Evolutionary conservation across 495 filamentous ascomycete genomes (phyloP).

Genomic region (Annulohypoxylon maeteangense): DNA sequence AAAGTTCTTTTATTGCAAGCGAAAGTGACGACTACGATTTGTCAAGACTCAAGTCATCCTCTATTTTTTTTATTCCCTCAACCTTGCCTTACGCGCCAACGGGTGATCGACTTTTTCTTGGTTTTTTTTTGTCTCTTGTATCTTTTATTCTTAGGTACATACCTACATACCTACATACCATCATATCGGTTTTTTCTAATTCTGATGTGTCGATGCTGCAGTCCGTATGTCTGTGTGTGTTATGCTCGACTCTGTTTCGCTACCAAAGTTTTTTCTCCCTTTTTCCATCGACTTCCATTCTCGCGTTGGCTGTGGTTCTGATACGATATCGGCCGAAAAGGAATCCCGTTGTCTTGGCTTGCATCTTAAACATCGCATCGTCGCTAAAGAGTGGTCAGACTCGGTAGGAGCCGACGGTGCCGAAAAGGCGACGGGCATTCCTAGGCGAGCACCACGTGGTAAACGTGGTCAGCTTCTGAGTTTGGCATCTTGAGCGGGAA

Average conservation of each 20-base stretch:
- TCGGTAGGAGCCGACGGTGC: constrained; percentile 43
- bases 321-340: constrained; percentile 46
- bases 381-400: constrained; percentile 42
- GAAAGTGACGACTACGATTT: constrained; percentile 35
- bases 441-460: constrained; percentile 44
- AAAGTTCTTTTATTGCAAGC: constrained; percentile 29
- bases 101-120: constrained; percentile 37
- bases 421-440: constrained; percentile 28
- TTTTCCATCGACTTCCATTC: constrained; percentile 41
- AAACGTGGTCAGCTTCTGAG: constrained; percentile 43
- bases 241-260: constrained; percentile 17
- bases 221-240: background rate
- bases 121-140: background rate
- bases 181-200: background rate
- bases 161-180: background rate
- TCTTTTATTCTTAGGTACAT: background rate
- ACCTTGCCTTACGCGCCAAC: constrained; percentile 19
- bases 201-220: background rate
- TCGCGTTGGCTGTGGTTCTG: constrained; percentile 22
- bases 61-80: constrained; percentile 28
- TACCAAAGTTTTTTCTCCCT: constrained; percentile 38
- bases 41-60: constrained; percentile 9
- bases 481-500: constrained; percentile 36
- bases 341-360: constrained; percentile 41
- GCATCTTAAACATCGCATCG: constrained; percentile 36